Base-by-base conservation (phyloP, 345 rosid genomes). In the Barbarea vulgaris region DNA sequence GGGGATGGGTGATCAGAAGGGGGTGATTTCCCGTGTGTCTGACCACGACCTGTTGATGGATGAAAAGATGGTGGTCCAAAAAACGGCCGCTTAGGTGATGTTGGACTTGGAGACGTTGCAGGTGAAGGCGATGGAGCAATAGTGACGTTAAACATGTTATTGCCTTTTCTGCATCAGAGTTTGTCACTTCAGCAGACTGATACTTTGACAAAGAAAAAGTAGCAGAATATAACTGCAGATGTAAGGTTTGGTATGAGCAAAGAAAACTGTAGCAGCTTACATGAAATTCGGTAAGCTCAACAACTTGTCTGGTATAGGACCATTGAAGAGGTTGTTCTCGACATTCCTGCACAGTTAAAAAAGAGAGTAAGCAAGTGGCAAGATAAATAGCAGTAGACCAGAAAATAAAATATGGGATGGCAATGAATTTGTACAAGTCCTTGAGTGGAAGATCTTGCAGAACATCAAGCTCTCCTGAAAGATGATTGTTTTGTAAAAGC, bases 101-200 rank as follows among this genome's bases (percentile, higher is more conserved):
- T 48, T 48, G 53, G 54, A 19, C 27, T 48, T 9, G 14, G 25
- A 48, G 25, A 3, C 19, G 54, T 19, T 48, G 25, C 54, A 48
- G 54, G 54, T 48, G 54, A 48, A 48, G 54, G 54, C 14, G 54
- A 48, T 9, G 54, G 54, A 48, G 54, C 25, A 48, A 48, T 48
- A 19, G 54, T 19, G 54, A 48, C 27, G 27, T 48, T 48, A 48
- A 19, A 48, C 54, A 48, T 22, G 27, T 19, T 48, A 48, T 22
- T 18, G 13, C 54, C 13, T 48, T 48, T 48, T 48, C 27, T 48
- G 54, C 27, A 48, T 19, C 54, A 48, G 19, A 48, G 13, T 48
- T 48, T 48, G 54, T 48, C 54, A 48, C 25, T 9, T 48, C 54
- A 48, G 0, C 52, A 17, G 52, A 47, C 52, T 47, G 11, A 47